These are phyloP conservation scores for Cercospora canescens DNA, from an alignment of 2,329 filamentous ascomycete species.

Conservation along the genomic window DNA sequence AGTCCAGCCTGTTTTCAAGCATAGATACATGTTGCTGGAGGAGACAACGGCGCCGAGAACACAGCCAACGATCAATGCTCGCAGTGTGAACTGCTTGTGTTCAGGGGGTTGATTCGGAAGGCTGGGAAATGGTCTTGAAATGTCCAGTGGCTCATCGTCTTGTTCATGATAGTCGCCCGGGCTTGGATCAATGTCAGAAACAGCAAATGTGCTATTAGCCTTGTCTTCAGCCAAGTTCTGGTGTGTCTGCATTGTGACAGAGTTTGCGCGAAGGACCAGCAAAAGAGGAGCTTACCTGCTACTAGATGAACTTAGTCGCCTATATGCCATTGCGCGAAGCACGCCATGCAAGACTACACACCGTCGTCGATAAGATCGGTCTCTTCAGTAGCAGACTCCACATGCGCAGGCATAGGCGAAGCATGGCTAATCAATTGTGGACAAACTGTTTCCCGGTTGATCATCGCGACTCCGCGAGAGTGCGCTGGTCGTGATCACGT, in stretches of 20 bases:
- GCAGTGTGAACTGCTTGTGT: slow-evolving; percentile 46
- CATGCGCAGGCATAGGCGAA: slow-evolving; percentile 2
- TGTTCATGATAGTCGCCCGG: neutral
- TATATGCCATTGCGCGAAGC: slow-evolving; percentile 4
- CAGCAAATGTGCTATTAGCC: neutral
- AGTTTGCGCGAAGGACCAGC: neutral
- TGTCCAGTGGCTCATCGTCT: slow-evolving; percentile 9
- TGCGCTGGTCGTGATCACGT: neutral
- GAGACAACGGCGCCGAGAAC: slow-evolving; percentile 59
- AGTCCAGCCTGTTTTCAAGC: slow-evolving; percentile 48
- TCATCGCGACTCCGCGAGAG: neutral
- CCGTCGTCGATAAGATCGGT: neutral
- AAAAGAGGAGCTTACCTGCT: neutral
- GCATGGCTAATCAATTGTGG: neutral
- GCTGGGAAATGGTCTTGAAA: slow-evolving; percentile 10
- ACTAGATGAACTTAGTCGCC: slow-evolving; percentile 1
- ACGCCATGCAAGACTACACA: slow-evolving; percentile 3
- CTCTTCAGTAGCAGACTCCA: neutral
- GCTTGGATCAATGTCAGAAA: neutral
- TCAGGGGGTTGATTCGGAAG: slow-evolving; percentile 14
- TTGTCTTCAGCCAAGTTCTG: neutral
- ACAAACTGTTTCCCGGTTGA: neutral
- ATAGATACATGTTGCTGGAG: slow-evolving; percentile 62
- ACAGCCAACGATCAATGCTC: slow-evolving; percentile 57
- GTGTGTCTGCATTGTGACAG: neutral